Evolutionary conservation across 495 filamentous ascomycete genomes (phyloP).

Genomic region (Xylaria longipes): DNA sequence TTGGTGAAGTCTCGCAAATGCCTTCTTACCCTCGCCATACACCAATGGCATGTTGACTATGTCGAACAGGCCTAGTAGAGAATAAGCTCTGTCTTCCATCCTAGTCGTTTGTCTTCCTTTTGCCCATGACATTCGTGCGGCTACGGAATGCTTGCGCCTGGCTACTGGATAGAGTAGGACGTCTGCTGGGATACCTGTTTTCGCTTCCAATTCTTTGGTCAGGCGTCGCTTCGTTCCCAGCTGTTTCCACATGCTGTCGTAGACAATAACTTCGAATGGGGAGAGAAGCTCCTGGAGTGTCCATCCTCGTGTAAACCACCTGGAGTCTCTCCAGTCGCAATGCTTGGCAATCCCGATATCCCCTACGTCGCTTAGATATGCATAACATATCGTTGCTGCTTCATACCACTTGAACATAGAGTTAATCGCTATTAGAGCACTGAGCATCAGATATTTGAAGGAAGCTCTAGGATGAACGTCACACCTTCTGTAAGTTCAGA

Average conservation of each 20-base stretch:
- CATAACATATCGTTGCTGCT: constrained; percentile 32
- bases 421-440: constrained; percentile 3
- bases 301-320: constrained; percentile 21
- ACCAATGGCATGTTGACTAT: constrained; percentile 22
- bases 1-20: constrained; percentile 14
- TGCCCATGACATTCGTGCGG: constrained; percentile 26
- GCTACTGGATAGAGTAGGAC: neutral
- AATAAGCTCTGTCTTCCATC: constrained; percentile 27
- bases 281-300: constrained; percentile 37
- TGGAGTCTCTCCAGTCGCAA: constrained; percentile 2
- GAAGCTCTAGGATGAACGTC: constrained; percentile 3
- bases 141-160: constrained; percentile 6
- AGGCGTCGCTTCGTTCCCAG: constrained; percentile 32
- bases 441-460: constrained; percentile 30
- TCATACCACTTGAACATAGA: constrained; percentile 31
- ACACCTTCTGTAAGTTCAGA: constrained; percentile 35
- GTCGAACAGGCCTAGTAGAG: constrained; percentile 20
- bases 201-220: constrained; percentile 11
- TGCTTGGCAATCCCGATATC: neutral
- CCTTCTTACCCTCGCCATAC: constrained; percentile 20
- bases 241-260: constrained; percentile 31
- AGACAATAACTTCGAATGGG: constrained; percentile 34
- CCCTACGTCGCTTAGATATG: constrained; percentile 32
- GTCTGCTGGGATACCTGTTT: constrained; percentile 32
- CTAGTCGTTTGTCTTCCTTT: constrained; percentile 20